phyloP scores from a whole-genome alignment of 805 yeast species.

The Nakazawaea populi region DNA sequence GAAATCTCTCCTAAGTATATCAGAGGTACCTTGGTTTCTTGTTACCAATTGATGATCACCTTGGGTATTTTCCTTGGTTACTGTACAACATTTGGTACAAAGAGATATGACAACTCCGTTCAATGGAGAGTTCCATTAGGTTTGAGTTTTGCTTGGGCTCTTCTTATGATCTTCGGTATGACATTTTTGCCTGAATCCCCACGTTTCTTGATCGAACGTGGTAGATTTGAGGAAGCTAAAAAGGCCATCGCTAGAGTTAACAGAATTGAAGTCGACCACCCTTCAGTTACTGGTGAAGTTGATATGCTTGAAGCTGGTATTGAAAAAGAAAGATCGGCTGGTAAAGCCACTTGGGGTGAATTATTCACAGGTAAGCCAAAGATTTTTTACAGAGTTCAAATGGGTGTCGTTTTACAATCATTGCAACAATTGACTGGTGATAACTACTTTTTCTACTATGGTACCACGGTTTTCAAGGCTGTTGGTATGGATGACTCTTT shows the following conservation, averaged over 20 bases:
- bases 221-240: slow-evolving; percentile 47
- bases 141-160: slow-evolving; percentile 46
- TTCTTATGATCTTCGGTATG: slow-evolving; percentile 44
- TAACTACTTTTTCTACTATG: slow-evolving; percentile 63
- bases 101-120: slow-evolving; percentile 40
- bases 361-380: slow-evolving; percentile 59
- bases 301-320: slow-evolving; percentile 53
- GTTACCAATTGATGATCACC: slow-evolving; percentile 66
- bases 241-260: slow-evolving; percentile 51
- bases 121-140: slow-evolving; percentile 68
- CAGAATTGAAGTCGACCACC: slow-evolving; percentile 47
- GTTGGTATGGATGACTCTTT: slow-evolving; percentile 54
- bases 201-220: slow-evolving; percentile 49
- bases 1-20: slow-evolving; percentile 66
- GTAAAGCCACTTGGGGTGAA: slow-evolving; percentile 61
- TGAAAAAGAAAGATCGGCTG: slow-evolving; percentile 56
- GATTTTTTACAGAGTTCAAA: slow-evolving; percentile 46
- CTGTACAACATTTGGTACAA: slow-evolving; percentile 61
- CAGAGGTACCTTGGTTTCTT: slow-evolving; percentile 67
- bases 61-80: slow-evolving; percentile 68
- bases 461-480: slow-evolving; percentile 54
- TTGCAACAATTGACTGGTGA: slow-evolving; percentile 60
- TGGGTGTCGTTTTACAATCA: slow-evolving; percentile 56
- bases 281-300: slow-evolving; percentile 48
- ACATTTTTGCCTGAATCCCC: slow-evolving; percentile 66